phyloP scores from a whole-genome alignment of 768 basidiomycete genomes.

The button mushroom (Agaricus bisporus) region DNA sequence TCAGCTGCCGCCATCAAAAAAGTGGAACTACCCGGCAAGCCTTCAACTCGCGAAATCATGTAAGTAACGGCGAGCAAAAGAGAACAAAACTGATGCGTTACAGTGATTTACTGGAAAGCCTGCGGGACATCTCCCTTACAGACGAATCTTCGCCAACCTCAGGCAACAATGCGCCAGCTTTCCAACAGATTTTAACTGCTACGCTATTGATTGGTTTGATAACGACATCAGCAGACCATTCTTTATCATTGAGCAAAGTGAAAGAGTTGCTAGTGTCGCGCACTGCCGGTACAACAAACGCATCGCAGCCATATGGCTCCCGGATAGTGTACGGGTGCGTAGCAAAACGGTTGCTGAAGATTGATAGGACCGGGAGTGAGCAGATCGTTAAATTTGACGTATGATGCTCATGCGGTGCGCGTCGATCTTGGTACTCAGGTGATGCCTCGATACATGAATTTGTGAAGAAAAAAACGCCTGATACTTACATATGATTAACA shows the following conservation, averaged over 20 bases:
- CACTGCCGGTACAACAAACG: conserved; percentile 34
- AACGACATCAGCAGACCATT: conserved; percentile 41
- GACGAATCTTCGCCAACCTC: conserved; percentile 38
- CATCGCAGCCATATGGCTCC: conserved; percentile 25
- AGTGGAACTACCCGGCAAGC: conserved; percentile 27
- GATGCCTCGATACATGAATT: too few relatives aligned
- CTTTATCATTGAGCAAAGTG: conserved; percentile 55
- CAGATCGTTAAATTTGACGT: conserved; percentile 69
- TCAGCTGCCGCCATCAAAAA: conserved; percentile 24
- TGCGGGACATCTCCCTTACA: conserved; percentile 34
- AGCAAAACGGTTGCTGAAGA: conserved; percentile 73
- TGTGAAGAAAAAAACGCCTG: too few relatives aligned
- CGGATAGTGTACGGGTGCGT: conserved; percentile 71
- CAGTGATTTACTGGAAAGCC: conserved; percentile 8
- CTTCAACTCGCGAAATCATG: conserved; percentile 55
- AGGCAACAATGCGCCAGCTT: conserved; percentile 34
- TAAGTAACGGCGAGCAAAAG: conserved; percentile 22
- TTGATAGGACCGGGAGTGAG: conserved; percentile 69
- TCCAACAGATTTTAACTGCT: conserved; percentile 69
- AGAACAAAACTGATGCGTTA: neutral
- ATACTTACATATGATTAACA: too few relatives aligned
- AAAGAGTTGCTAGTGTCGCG: conserved; percentile 51
- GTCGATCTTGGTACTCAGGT: too few relatives aligned
- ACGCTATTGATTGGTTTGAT: conserved; percentile 59
- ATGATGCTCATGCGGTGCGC: neutral